Evolutionary conservation across 768 basidiomycete genomes (phyloP).

Genomic region (Cantharellus cinnabarinus): DNA sequence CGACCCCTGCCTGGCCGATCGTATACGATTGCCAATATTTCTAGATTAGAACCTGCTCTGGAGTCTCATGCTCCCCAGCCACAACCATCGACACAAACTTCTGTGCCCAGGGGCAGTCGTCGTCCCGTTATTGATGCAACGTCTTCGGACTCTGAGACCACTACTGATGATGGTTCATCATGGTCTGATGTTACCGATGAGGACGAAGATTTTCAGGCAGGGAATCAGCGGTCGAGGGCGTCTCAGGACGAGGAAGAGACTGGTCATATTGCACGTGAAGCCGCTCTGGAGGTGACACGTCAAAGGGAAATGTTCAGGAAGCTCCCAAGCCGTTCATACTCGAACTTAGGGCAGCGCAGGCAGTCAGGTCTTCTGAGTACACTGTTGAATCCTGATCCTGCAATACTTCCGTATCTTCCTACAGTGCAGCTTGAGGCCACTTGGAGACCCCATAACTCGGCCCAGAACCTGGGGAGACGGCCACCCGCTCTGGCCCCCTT

Average conservation of each 20-base stretch:
- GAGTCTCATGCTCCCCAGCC: too few species aligned
- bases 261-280: conserved; percentile 21
- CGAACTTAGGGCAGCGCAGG: conserved; percentile 27
- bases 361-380: conserved; percentile 41
- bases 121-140: conserved; percentile 11
- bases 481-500: conserved; percentile 1
- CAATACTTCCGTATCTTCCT: conserved; percentile 33
- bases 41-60: too few species aligned
- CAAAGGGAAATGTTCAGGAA: conserved; percentile 38
- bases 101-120: too few species aligned
- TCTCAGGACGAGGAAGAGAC: conserved; percentile 12
- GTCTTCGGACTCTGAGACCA: conserved; percentile 27
- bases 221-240: conserved; percentile 11
- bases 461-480: conserved; percentile 7
- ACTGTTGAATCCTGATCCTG: conserved; percentile 55
- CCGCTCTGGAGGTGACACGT: conserved; percentile 40
- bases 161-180: conserved; percentile 5
- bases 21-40: too few species aligned
- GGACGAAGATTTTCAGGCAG: conserved; percentile 11
- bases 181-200: conserved; percentile 35
- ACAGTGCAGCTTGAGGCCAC: conserved; percentile 16
- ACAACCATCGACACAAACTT: too few species aligned
- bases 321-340: conserved; percentile 9
- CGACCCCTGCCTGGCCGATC: too few species aligned
- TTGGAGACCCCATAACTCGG: conserved; percentile 12